These are phyloP conservation scores for Chlamydomonas sp. DNA, from an alignment of 139 green algal genomes.

Conservation along the genomic window DNA sequence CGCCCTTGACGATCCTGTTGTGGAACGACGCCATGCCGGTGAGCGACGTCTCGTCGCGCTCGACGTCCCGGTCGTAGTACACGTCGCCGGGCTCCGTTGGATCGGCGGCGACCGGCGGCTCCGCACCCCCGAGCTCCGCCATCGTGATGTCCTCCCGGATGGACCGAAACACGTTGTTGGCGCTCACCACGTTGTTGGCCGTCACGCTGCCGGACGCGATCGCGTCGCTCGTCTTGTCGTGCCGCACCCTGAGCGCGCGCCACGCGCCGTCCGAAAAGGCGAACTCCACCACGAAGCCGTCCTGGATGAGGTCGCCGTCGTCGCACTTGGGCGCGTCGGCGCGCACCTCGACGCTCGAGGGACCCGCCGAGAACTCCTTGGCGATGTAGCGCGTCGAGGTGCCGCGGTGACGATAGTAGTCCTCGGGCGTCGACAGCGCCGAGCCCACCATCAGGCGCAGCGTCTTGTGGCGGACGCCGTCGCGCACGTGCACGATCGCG, in stretches of 20 bases:
- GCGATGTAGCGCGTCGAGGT: not conserved
- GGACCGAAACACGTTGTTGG: not conserved
- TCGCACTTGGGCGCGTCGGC: not conserved
- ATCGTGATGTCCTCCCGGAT: not conserved
- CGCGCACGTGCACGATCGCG: slow-evolving; percentile 1
- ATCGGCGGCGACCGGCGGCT: not conserved
- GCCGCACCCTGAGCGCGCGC: not conserved
- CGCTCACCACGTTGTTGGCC: not conserved
- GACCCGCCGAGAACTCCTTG: not conserved
- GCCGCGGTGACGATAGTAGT: not conserved
- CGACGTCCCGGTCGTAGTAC: not conserved
- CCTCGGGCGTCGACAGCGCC: not conserved
- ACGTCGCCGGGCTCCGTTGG: not conserved
- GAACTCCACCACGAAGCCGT: slow-evolving; percentile 10
- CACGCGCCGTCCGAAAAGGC: not conserved
- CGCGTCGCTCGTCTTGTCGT: slow-evolving; percentile 7
- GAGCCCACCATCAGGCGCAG: not conserved
- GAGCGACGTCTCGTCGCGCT: not conserved
- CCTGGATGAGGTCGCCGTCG: slow-evolving; percentile 9
- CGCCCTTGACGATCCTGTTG: not conserved
- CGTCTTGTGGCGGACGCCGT: no score
- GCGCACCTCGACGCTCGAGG: not conserved
- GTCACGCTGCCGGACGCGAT: no score
- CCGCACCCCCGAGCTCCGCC: not conserved
- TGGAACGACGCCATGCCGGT: not conserved